Percentiles rank a stretch among this genome's conserved stretches.
phyloP scores from a whole-genome alignment of 2,329 filamentous ascomycete genomes.

The Verticillium tricorpus region DNA sequence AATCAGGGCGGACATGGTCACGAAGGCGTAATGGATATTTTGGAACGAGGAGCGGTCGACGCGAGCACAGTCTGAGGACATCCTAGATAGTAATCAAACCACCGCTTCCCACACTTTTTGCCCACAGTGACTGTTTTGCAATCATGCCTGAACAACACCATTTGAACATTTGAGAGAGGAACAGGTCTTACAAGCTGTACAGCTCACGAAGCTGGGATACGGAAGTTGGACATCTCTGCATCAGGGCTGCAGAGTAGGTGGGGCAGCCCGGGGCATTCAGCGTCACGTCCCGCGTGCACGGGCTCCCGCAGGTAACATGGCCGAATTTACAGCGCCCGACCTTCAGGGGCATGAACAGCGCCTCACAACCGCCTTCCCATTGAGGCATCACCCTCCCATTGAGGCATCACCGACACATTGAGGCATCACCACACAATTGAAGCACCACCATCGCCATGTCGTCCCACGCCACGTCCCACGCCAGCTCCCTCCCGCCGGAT shows the following conservation, averaged over 20 bases:
- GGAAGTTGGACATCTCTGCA: too few species aligned
- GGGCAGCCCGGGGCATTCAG: too few species aligned
- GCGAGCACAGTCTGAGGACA: neutral
- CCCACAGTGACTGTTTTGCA: too few species aligned
- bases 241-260: too few species aligned
- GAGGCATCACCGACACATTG: too few species aligned
- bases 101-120: neutral
- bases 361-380: neutral
- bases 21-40: neutral
- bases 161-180: too few species aligned
- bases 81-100: neutral
- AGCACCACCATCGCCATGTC: slow-evolving; percentile 12
- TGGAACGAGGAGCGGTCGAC: neutral
- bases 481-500: slow-evolving; percentile 35
- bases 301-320: neutral
- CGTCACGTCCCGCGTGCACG: neutral
- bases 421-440: neutral
- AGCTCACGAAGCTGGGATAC: too few species aligned
- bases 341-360: neutral
- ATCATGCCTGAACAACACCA: too few species aligned
- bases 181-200: too few species aligned
- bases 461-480: slow-evolving; percentile 1
- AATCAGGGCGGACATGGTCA: slow-evolving; percentile 2
- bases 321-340: neutral
- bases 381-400: neutral